Percentiles rank a stretch among this genome's conserved stretches.
phyloP scores from a whole-genome alignment of 768 basidiomycete species.

The Suillus discolor region DNA sequence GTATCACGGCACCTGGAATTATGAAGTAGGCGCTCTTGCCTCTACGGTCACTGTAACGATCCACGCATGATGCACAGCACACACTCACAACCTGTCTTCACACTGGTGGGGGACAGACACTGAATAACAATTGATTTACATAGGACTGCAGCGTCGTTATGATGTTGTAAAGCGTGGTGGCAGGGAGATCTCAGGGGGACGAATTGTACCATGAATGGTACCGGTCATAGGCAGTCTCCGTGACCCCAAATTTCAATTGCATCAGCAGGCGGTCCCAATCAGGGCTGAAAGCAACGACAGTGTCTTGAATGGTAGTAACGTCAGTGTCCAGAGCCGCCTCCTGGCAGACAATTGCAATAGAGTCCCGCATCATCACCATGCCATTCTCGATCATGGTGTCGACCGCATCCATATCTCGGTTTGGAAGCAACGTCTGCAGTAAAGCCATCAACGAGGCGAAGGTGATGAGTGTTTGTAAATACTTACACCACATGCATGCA shows the following conservation, averaged over 20 bases:
- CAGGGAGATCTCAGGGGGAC: background rate
- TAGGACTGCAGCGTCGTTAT: background rate
- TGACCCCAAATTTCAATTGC: background rate
- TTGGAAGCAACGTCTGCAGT: background rate
- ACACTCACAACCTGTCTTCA: too few relatives aligned
- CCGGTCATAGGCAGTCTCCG: background rate
- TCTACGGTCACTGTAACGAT: too few relatives aligned
- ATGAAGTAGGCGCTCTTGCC: too few relatives aligned
- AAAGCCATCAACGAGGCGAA: background rate
- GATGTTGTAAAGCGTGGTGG: background rate
- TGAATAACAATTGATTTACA: background rate
- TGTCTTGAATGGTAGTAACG: background rate
- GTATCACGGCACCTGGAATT: too few relatives aligned
- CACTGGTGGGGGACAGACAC: background rate
- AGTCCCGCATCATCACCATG: background rate
- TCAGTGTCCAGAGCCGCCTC: background rate
- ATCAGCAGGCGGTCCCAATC: background rate
- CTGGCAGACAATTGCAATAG: background rate
- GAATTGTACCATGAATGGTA: background rate
- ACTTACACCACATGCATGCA: slow-evolving; percentile 7
- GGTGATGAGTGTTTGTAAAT: background rate
- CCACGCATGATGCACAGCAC: too few relatives aligned
- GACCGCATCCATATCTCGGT: background rate
- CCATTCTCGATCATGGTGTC: slow-evolving; percentile 13
- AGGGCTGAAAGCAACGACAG: background rate